Evolutionary conservation across 805 yeast species (phyloP).

Genomic region (Schwanniomyces yamadae): DNA sequence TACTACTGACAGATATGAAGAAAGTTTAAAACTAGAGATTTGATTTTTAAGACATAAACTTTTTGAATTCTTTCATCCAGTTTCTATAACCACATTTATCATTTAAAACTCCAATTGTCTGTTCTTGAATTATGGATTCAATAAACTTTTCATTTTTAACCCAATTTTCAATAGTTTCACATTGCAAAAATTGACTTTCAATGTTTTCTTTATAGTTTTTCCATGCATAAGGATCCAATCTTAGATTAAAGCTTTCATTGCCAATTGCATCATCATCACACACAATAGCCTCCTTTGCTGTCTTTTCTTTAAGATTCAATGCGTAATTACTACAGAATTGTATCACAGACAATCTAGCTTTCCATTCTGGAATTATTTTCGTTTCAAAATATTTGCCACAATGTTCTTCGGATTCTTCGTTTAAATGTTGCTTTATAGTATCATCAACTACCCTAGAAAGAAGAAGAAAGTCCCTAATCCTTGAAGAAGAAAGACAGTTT

Average conservation of each 20-base stretch:
- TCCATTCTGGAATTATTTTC: conserved; percentile 37
- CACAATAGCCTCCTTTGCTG: conserved; percentile 1
- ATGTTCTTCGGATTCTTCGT: conserved; percentile 20
- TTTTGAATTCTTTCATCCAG: conserved; percentile 31
- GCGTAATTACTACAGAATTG: conserved; percentile 32
- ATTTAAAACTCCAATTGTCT: conserved; percentile 30
- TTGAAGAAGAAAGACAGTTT: conserved; percentile 32
- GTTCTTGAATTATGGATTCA: conserved; percentile 33
- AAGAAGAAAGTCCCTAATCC: conserved; percentile 37
- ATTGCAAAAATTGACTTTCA: conserved; percentile 21
- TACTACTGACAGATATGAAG: too few species aligned
- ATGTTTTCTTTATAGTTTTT: conserved; percentile 20
- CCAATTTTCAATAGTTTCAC: conserved; percentile 37
- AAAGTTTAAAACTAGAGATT: too few species aligned
- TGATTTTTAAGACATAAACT: background rate
- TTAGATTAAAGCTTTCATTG: conserved; percentile 23
- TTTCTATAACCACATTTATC: conserved; percentile 38
- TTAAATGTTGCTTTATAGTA: conserved; percentile 36
- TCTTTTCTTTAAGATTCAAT: conserved; percentile 15
- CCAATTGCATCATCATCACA: conserved; percentile 2
- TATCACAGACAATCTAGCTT: conserved; percentile 27
- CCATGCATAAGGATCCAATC: conserved; percentile 41
- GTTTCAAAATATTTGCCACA: conserved; percentile 30
- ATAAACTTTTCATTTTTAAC: conserved; percentile 32
- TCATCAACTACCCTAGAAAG: conserved; percentile 45